Percentiles rank a stretch among this genome's conserved stretches.
phyloP scores from a whole-genome alignment of 2,329 filamentous ascomycete genomes.

The Ophidiomyces ophidiicola region DNA sequence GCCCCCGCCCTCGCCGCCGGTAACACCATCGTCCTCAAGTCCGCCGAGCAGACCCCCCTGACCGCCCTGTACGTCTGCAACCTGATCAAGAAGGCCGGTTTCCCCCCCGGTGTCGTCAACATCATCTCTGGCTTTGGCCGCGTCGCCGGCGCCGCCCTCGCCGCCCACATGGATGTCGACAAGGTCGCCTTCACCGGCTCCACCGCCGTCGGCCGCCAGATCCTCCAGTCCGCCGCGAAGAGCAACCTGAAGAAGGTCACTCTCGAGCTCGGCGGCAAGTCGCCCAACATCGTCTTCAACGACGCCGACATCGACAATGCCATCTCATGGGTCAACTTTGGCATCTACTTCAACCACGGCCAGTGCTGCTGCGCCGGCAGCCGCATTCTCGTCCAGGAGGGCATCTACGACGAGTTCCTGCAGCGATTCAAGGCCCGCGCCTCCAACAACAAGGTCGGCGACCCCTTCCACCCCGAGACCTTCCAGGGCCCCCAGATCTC shows the following conservation, averaged over 20 bases:
- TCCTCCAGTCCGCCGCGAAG: slow-evolving; percentile 50
- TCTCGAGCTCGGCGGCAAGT: slow-evolving; percentile 55
- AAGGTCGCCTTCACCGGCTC: slow-evolving; percentile 54
- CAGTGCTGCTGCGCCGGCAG: slow-evolving; percentile 44
- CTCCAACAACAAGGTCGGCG: slow-evolving; percentile 59
- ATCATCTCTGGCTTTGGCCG: slow-evolving; percentile 64
- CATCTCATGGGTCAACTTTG: slow-evolving; percentile 52
- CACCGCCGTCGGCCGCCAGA: slow-evolving; percentile 47
- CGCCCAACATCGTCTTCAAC: slow-evolving; percentile 49
- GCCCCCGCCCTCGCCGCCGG: slow-evolving; percentile 55
- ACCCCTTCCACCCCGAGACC: slow-evolving; percentile 63
- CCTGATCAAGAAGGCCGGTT: slow-evolving; percentile 48
- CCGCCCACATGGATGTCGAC: slow-evolving; percentile 52
- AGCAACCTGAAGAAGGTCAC: slow-evolving; percentile 56
- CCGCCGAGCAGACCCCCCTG: slow-evolving; percentile 55
- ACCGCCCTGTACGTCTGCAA: slow-evolving; percentile 49
- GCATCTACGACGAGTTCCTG: slow-evolving; percentile 71
- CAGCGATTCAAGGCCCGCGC: slow-evolving; percentile 66
- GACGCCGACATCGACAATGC: slow-evolving; percentile 54
- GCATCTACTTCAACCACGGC: slow-evolving; percentile 48
- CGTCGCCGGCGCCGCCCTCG: slow-evolving; percentile 57
- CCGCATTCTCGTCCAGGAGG: slow-evolving; percentile 62
- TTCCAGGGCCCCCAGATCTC: slow-evolving; percentile 82
- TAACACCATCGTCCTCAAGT: slow-evolving; percentile 53
- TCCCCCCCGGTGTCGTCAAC: slow-evolving; percentile 52